A percentile compares a stretch with the other conserved stretches of the same genome.
Evolutionary conservation across 2,329 filamentous ascomycete genomes (phyloP).

Genomic region (Aspergillus sp.): DNA sequence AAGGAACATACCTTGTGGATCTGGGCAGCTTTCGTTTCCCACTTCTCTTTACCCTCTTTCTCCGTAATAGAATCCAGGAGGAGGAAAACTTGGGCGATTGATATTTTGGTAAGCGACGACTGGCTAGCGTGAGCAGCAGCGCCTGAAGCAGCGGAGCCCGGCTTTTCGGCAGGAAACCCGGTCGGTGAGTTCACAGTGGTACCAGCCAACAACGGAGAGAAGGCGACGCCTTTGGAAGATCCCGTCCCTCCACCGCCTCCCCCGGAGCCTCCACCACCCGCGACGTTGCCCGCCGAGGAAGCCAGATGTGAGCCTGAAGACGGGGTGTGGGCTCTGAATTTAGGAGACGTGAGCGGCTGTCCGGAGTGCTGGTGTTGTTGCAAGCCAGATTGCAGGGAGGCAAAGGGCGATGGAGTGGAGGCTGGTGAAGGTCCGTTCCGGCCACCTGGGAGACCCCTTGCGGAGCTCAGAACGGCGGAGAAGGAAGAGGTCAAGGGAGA

Average conservation of each 20-base stretch:
- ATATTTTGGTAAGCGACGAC: conserved; percentile 75
- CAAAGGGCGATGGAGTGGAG: conserved; percentile 47
- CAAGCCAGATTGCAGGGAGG: conserved; percentile 45
- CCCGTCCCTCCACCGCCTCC: conserved; percentile 47
- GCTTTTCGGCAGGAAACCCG: conserved; percentile 43
- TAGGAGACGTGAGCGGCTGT: conserved; percentile 47
- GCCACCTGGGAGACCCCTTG: conserved; percentile 41
- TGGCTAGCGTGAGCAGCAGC: conserved; percentile 40
- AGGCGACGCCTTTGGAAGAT: conserved; percentile 47
- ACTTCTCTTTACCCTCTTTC: conserved; percentile 84
- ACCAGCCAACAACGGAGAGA: conserved; percentile 51
- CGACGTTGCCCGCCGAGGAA: conserved; percentile 45
- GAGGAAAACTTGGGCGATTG: conserved; percentile 89
- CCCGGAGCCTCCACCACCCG: conserved; percentile 41
- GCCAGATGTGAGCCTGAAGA: conserved; percentile 48
- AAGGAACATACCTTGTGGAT: conserved; percentile 67
- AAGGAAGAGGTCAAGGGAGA: conserved; percentile 46
- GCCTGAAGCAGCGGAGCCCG: conserved; percentile 28
- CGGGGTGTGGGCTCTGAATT: conserved; percentile 47
- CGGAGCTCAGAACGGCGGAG: conserved; percentile 43
- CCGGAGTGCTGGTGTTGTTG: conserved; percentile 43
- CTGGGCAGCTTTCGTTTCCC: conserved; percentile 83
- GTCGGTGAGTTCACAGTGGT: conserved; percentile 46
- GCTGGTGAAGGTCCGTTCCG: conserved; percentile 46
- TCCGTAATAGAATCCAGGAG: conserved; percentile 91